Evolutionary conservation across 805 yeast genomes (phyloP).

Genomic region (Yarrowia sp.): DNA sequence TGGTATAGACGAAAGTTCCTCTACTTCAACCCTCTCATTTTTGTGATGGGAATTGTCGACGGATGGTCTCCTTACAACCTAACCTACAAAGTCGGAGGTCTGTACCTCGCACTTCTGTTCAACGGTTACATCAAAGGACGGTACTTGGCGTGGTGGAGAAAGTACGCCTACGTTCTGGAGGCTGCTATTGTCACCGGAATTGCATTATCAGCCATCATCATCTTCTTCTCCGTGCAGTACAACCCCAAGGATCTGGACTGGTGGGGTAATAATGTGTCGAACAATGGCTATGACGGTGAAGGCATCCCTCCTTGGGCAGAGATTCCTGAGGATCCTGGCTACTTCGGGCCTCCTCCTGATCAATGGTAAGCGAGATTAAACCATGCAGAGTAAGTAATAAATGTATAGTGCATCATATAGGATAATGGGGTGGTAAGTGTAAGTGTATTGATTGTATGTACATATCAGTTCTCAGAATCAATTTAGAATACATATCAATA

Average conservation of each 20-base stretch:
- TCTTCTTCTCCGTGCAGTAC: not conserved
- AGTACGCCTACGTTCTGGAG: not conserved
- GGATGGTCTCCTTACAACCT: not conserved
- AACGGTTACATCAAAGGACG: not conserved
- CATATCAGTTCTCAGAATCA: no score
- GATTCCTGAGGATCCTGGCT: not conserved
- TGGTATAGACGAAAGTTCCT: not conserved
- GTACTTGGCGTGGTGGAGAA: not conserved
- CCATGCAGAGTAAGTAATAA: no score
- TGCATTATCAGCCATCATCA: not conserved
- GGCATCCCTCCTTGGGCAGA: not conserved
- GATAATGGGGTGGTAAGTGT: no score
- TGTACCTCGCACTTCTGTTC: not conserved
- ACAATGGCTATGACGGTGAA: not conserved
- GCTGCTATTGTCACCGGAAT: not conserved
- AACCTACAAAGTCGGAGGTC: not conserved
- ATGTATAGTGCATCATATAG: no score
- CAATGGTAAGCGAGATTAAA: not conserved
- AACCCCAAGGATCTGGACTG: not conserved
- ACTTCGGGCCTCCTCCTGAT: not conserved
- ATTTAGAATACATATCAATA: no score
- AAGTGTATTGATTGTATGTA: no score
- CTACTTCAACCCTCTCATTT: not conserved
- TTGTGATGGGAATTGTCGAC: slow-evolving; percentile 15
- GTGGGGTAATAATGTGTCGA: not conserved